phyloP scores from a whole-genome alignment of 2,329 filamentous ascomycete species.

The Diaporthe amygdali region DNA sequence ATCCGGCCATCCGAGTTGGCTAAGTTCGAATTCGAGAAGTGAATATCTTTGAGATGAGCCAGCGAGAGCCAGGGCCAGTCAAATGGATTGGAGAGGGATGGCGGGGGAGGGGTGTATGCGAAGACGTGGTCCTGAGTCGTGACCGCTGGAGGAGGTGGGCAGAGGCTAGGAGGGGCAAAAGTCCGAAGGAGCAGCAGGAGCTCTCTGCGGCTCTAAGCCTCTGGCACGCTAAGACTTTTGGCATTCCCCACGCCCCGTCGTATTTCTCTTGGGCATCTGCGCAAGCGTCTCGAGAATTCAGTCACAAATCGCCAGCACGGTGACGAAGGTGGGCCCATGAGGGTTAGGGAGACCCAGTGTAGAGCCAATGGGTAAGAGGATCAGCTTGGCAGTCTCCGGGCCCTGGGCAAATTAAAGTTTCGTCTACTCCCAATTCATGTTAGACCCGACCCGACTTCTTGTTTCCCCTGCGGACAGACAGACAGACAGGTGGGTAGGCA shows the following conservation, averaged over 20 bases:
- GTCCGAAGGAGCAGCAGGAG: conserved; percentile 10
- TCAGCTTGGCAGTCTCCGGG: conserved; percentile 18
- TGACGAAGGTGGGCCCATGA: conserved; percentile 8
- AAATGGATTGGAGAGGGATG: no score
- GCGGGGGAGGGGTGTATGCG: conserved; percentile 5
- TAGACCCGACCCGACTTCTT: conserved; percentile 17
- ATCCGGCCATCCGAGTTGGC: no score
- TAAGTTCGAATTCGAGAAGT: no score
- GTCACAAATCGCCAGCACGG: conserved; percentile 6
- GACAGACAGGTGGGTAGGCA: no score
- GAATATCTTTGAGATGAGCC: no score
- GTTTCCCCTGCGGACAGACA: conserved; percentile 15
- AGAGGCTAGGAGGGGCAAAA: conserved; percentile 6
- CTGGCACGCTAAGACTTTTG: conserved; percentile 7
- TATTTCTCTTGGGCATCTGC: conserved; percentile 13
- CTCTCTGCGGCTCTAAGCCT: conserved; percentile 6
- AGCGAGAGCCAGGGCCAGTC: no score
- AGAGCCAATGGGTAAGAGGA: conserved; percentile 14
- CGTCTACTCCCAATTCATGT: conserved; percentile 9
- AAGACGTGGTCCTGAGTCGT: neutral
- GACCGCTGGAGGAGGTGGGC: conserved; percentile 4
- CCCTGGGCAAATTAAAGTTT: conserved; percentile 23
- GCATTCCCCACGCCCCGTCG: conserved; percentile 7
- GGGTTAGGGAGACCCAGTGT: conserved; percentile 19
- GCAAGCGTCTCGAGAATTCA: conserved; percentile 13